Evolutionary conservation across 345 rosid genomes (phyloP), one percentile per base, ranked within the genome.

Genomic region (Citrus glauca): DNA sequence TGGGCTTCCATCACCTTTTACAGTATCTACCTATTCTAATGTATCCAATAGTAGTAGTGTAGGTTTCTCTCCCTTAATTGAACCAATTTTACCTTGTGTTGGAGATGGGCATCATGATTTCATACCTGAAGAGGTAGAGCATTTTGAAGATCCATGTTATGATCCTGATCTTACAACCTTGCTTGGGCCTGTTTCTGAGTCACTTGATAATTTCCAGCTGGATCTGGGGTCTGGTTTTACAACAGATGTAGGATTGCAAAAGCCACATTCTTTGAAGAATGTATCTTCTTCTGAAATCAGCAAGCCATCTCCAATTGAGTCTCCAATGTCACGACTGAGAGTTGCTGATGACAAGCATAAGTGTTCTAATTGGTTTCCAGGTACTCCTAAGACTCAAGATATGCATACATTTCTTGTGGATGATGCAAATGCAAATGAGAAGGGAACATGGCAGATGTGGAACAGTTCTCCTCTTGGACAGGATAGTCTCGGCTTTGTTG

Each of bases 361-460:
- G 76, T 79, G 70, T 75, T 83, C 85, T 76, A 85, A 80, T 78
- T 79, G 89, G 88, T 85, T 86, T 53, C 60, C 82, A 37, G 65
- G 73, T 73, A 77, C 85, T 50, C 79, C 87, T 14, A 86, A 80
- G 80, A 69, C 85, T 75, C 90, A 85, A 61, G 89, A 90, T 73
- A 59, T 61, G 74, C 85, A 81, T 50, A 40, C 76, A 38, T 73
- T 76, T 40, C 60, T 79, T 50, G 70, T 45, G 66, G 84, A 89
- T 72, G 88, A 86, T 71, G 64, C 82, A 27, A 82, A 80, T 76
- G 73, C 67, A 22, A 83, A 81, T 80, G 91, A 87, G 76, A 89
- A 82, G 71, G 89, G 94, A 84, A 87, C 93, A 25, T 96, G 99
- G 98, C 97, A 92, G 81, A 90, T 96, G 97, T 96, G 99, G 99